Base-by-base conservation (phyloP, 2,329 filamentous ascomycete genomes). In the Colletotrichum sp. region DNA sequence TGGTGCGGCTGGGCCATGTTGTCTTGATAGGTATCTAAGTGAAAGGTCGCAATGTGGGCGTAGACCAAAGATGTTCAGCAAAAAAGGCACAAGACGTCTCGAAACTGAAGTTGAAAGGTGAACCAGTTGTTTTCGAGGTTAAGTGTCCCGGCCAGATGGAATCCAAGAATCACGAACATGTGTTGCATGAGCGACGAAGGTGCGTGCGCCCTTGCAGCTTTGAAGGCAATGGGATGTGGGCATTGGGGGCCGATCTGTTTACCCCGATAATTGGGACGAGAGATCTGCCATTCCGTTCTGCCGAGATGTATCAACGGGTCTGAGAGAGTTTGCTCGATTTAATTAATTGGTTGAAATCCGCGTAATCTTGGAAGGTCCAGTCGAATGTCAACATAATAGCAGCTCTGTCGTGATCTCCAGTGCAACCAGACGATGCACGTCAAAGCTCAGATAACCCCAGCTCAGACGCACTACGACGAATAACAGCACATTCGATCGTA, bases 1-100 rank as follows among this genome's bases (percentile, higher is more conserved):
- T 57, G 64, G 5, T 76, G 74, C 13, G 74, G 71, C 4, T 76
- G 74, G 12, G 70, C 71, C 67, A 69, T 69, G 5, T 34, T 13
- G 63, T 19, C 34, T 19, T 9, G 13, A 0, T 57, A 25, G n/a
- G 52, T 25, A 65, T 27, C 2, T 15, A 15, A 62, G 15, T 12
- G 0, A 19, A 9, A 19, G 0, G 16, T 9, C 0, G 13, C 25
- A 59, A 57, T 57, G 27, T 27, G 8, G 1, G 55, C 19, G 13
- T 8, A 29, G 25, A 59, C 5, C 27, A 11, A 0, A 25, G 16
- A 59, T 59, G 5, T 59, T 29, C 55, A 59, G 22, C 7, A 29
- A 29, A 29, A 59, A 1, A 13, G 44, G n/a, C 44, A n/a, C 11
- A 8, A 22, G 11, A 22, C 11, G n/a, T 49, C 44, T 22, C 4